Conservation (phyloP, 169 alveolate species). For the Condylostoma magnum region DNA sequence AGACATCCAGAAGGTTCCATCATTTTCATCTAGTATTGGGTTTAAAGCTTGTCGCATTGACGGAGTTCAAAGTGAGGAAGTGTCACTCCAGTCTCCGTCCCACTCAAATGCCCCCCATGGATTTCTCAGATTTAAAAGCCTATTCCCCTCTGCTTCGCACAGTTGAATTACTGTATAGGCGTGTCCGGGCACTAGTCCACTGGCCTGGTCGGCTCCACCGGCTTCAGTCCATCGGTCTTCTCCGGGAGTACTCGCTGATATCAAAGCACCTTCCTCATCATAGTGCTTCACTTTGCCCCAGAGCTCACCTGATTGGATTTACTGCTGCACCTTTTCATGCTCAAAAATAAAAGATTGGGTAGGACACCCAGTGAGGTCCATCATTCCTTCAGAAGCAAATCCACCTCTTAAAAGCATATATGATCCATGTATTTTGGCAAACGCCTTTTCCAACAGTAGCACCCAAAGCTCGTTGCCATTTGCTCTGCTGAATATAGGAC, state of each 20-base stretch:
- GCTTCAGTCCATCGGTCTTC: conserved; percentile 46
- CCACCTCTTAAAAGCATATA: conserved; percentile 47
- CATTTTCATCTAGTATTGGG: background rate
- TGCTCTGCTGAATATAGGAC: conserved; percentile 60
- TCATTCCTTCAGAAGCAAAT: conserved; percentile 44
- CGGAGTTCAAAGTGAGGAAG: conserved; percentile 33
- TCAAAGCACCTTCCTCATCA: conserved; percentile 63
- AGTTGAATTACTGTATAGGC: conserved; percentile 53
- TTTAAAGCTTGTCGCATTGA: conserved; percentile 10
- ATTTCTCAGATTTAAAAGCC: conserved; percentile 42
- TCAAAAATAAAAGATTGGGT: background rate
- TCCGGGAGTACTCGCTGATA: conserved; percentile 62
- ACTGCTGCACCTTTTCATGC: background rate
- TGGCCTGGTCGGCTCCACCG: conserved; percentile 32
- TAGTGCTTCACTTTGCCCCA: conserved; percentile 23
- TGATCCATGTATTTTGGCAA: conserved; percentile 82
- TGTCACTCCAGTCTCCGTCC: conserved; percentile 60
- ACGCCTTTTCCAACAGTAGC: conserved; percentile 77
- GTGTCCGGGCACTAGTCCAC: conserved; percentile 63
- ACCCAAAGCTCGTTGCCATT: conserved; percentile 82
- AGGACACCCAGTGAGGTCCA: conserved; percentile 51
- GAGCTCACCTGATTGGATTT: conserved; percentile 33
- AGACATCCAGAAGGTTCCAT: conserved; percentile 64
- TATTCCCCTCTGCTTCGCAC: conserved; percentile 46
- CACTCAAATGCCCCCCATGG: conserved; percentile 77